Base-by-base conservation (phyloP, 371 early-diverging fungal species). In the Mortierella sp. region DNA sequence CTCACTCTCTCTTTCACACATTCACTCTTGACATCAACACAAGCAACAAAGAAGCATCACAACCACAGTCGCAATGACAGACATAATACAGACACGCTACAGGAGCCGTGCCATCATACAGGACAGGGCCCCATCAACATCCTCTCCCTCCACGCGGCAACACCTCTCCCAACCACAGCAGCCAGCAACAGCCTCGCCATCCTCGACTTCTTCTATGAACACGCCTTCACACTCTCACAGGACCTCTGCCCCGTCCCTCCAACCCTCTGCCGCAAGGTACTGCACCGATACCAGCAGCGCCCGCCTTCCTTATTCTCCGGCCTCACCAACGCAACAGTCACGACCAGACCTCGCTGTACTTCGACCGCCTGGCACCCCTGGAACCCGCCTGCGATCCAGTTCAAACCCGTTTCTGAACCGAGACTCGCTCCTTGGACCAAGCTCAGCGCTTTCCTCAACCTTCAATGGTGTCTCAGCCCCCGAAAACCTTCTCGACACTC, bases 381-480 rank as follows among this genome's bases (percentile, higher is more conserved):
- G 55, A 14, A 64, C 78, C 59, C 74, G 83, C 69, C 44, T 83
- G 53, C 77, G 83, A 28, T 83, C 83, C 46, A 80, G 83, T 24
- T 83, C 83, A 26, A 79, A 77, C 48, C 80, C 83, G 16, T 69
- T 69, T n/a, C n/a, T 53, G 19, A 69, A 67, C 44, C 74, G 77
- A 69, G 76, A 72, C 73, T 44, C 37, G 2, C 46, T 73, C 57
- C 50, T 72, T 51, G 34, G 57, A 34, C 48, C 61, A 13, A 71
- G 34, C 37, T 69, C 67, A 74, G 74, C 59, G 16, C 14, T 50
- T 19, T 64, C 69, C 28, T 40, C 71, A 19, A 24, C 14, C 51
- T 55, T 28, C 40, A 67, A 14, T 64, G 64, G 64, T 37, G 64
- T 64, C 37, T 64, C 64, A 37, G 64, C 67, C 40, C 37, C 43